These are phyloP conservation scores for Symbiotaphrina buchneri DNA, from an alignment of 495 filamentous ascomycete species.

Conservation along the genomic window DNA sequence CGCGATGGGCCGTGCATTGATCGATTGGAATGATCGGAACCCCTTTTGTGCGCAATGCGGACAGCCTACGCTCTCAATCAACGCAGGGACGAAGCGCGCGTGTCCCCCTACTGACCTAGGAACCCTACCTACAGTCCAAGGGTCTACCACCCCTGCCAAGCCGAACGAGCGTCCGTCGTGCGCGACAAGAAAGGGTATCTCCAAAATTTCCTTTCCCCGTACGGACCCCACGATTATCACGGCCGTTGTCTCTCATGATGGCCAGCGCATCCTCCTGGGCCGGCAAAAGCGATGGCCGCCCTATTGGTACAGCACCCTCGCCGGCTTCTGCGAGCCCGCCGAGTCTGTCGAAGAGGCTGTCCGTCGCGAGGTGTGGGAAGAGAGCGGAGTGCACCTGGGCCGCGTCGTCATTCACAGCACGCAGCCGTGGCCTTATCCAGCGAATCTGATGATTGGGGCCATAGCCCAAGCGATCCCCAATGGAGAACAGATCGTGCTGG, in stretches of 20 bases:
- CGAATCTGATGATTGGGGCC: slow-evolving; percentile 87
- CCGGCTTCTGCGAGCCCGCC: slow-evolving; percentile 87
- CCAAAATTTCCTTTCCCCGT: slow-evolving; percentile 77
- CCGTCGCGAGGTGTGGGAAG: slow-evolving; percentile 88
- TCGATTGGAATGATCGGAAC: slow-evolving; percentile 91
- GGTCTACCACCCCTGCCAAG: neutral
- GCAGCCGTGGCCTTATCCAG: slow-evolving; percentile 80
- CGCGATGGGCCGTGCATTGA: slow-evolving; percentile 69
- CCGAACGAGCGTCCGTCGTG: slow-evolving; percentile 37
- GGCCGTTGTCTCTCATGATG: slow-evolving; percentile 60
- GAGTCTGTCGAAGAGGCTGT: slow-evolving; percentile 93
- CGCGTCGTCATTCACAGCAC: slow-evolving; percentile 81
- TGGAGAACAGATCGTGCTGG: slow-evolving; percentile 60
- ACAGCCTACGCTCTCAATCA: slow-evolving; percentile 57
- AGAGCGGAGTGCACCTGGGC: slow-evolving; percentile 64
- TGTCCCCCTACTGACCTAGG: slow-evolving; percentile 63
- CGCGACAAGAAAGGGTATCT: slow-evolving; percentile 48
- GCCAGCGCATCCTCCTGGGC: slow-evolving; percentile 58
- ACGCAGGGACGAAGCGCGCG: slow-evolving; percentile 75
- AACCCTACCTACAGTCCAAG: slow-evolving; percentile 11
- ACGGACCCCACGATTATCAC: slow-evolving; percentile 94
- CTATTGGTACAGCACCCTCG: slow-evolving; percentile 73
- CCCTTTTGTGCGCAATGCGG: slow-evolving; percentile 83
- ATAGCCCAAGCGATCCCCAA: slow-evolving; percentile 64
- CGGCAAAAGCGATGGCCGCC: slow-evolving; percentile 65